A percentile compares a stretch with the other conserved stretches of the same genome.
These are phyloP conservation scores for Begonia peltatifolia DNA, from an alignment of 306 rosid genomes.

Conservation along the genomic window DNA sequence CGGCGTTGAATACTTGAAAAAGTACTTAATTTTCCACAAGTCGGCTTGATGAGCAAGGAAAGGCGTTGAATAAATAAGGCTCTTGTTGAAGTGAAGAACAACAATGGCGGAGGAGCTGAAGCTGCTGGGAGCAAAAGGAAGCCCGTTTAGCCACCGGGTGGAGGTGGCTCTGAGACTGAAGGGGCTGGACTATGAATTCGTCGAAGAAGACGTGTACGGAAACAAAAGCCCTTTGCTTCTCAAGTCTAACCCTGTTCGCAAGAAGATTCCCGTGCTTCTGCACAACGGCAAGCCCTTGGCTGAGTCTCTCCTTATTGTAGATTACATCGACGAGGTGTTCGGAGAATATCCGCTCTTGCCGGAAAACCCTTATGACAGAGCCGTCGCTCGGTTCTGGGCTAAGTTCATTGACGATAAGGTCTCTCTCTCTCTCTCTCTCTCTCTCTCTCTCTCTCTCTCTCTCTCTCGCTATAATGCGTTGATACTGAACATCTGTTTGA, in stretches of 20 bases:
- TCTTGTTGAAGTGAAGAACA: too few relatives aligned
- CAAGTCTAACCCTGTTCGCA: constrained; percentile 41
- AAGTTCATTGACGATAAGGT: constrained; percentile 51
- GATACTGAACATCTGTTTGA: neutral
- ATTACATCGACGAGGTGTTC: constrained; percentile 8
- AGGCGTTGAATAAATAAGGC: too few relatives aligned
- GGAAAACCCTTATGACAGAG: constrained; percentile 21
- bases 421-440: neutral
- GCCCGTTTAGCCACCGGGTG: constrained; percentile 31
- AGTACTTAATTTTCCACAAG: too few relatives aligned
- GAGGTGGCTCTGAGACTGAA: constrained; percentile 39
- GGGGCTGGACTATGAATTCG: constrained; percentile 27
- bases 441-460: neutral
- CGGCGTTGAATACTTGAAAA: too few relatives aligned
- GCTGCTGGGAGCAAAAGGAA: too few relatives aligned
- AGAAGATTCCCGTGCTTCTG: constrained; percentile 33
- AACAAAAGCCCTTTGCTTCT: constrained; percentile 31
- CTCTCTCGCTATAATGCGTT: neutral
- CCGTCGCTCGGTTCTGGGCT: constrained; percentile 58
- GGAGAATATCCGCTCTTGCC: constrained; percentile 29
- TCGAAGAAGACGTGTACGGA: constrained; percentile 15
- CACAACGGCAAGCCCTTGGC: constrained; percentile 34
- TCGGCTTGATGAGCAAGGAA: too few relatives aligned
- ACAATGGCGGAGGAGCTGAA: too few relatives aligned
- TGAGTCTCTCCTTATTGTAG: constrained; percentile 25